phyloP scores from a whole-genome alignment of 2,329 filamentous ascomycete genomes.

The Scortechinia acanthostroma region DNA sequence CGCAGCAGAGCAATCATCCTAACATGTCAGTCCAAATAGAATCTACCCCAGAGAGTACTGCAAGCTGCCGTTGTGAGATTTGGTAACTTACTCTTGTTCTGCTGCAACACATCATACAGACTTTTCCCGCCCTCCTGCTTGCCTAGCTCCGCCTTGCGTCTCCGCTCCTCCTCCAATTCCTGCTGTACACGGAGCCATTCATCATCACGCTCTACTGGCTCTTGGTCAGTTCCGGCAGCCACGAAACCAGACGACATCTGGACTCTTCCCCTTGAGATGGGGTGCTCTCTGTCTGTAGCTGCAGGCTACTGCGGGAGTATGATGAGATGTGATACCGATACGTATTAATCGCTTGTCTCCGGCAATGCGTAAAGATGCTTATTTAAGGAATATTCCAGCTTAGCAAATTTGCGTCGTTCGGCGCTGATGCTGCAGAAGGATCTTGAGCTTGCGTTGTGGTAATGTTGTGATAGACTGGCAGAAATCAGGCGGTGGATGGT shows the following conservation, averaged over 20 bases:
- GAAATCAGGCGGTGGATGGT: too few species aligned
- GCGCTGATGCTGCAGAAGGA: too few species aligned
- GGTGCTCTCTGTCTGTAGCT: too few species aligned
- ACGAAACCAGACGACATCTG: constrained; percentile 35
- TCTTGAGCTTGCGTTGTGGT: too few species aligned
- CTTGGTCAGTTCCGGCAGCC: constrained; percentile 27
- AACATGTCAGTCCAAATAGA: constrained; percentile 24
- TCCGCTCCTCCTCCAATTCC: constrained; percentile 33
- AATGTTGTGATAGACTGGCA: too few species aligned
- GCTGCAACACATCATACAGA: constrained; percentile 34
- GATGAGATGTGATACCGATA: too few species aligned
- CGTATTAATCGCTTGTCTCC: too few species aligned
- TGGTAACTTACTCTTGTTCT: constrained; percentile 38
- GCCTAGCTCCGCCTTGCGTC: constrained; percentile 28
- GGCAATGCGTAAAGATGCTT: too few species aligned
- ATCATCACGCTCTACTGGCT: constrained; percentile 26
- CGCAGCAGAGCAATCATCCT: constrained; percentile 14
- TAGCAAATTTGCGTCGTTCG: too few species aligned
- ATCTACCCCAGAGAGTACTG: neutral
- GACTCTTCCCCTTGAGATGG: too few species aligned
- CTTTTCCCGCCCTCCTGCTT: constrained; percentile 31
- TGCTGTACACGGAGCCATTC: constrained; percentile 30
- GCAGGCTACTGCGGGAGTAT: too few species aligned
- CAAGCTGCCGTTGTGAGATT: neutral
- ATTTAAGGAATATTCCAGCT: too few species aligned